Conservation (phyloP, 1,284 basidiomycete genomes). For the Xerocomus cyaneibrunnescens region DNA sequence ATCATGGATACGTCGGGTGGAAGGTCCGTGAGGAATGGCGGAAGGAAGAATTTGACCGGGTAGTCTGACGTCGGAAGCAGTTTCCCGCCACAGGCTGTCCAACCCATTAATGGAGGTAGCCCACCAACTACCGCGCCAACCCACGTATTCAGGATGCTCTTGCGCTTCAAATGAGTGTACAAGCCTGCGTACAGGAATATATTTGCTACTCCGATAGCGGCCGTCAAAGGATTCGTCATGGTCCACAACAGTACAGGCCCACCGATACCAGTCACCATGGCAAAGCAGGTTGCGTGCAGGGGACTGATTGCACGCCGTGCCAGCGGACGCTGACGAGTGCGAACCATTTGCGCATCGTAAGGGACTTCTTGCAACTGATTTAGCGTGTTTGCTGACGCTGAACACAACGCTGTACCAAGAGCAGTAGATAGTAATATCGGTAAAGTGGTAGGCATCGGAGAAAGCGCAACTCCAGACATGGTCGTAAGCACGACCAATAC, state of each 20-base stretch:
- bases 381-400: constrained; percentile 90
- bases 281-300: constrained; percentile 84
- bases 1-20: constrained; percentile 49
- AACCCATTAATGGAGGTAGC: constrained; percentile 96
- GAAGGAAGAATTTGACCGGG: constrained; percentile 59
- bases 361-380: constrained; percentile 97
- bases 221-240: constrained; percentile 90
- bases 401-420: constrained; percentile 87
- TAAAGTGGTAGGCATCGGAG: constrained; percentile 79
- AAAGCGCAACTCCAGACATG: constrained; percentile 93
- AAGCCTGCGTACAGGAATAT: constrained; percentile 88
- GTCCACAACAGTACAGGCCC: constrained; percentile 80
- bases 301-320: constrained; percentile 82
- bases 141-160: constrained; percentile 91
- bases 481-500: constrained; percentile 89
- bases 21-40: constrained; percentile 43
- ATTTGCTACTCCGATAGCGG: constrained; percentile 81
- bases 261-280: constrained; percentile 66
- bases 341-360: constrained; percentile 95
- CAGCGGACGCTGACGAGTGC: constrained; percentile 89
- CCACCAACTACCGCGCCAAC: constrained; percentile 91
- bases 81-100: constrained; percentile 90
- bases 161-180: constrained; percentile 96
- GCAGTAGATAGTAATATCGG: constrained; percentile 87
- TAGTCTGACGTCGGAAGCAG: constrained; percentile 65